Evolutionary conservation across 495 filamentous ascomycete genomes (phyloP), one percentile per base, ranked within the genome.

Genomic region (Penicillium flavigenum): DNA sequence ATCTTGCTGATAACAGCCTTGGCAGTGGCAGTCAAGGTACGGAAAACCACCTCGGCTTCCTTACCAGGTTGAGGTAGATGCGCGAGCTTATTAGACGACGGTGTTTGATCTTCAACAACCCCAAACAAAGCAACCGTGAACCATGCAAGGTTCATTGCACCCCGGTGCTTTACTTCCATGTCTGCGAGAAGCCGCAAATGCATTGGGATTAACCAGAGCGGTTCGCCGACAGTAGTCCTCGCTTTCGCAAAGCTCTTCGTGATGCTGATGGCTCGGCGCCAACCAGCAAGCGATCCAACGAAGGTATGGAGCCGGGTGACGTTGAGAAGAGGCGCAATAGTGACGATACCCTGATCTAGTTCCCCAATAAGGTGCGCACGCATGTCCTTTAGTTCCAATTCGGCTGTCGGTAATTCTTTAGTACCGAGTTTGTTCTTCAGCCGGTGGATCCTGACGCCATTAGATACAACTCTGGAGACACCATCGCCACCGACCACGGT

Each of bases 351-450:
- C 14, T 81, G 70, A 31, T 87, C 86, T 42, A 85, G 68, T 10
- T 72, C 65, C 20, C 88, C 88, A 42, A 91, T 69, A 4, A 89
- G 72, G 69, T 85, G 86, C 2, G 77, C 88, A 19, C 88, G 80
- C 71, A 82, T 84, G 22, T 76, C 78, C 16, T 74, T 72, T 1
- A 91, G 72, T 47, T 86, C 84, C 14, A 90, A 74, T 58, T 91
- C 88, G 1, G 87, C 88, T 0, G 87, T 90, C 0, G 87, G 88
- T 0, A 90, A 65, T 20, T 84, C 72, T 49, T 82, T 83, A 0
- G 88, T 89, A 41, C 88, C 88, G 31, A 90, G 74, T 59, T 90
- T 90, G 61, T 81, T 79, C 64, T 90, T 90, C 27, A 90, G 71
- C 1, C 86, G 81, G 44, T 84, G 81, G 63, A 90, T 88, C 42